Evolutionary conservation across 169 alveolate species (phyloP), one percentile per base, ranked within the genome.

Genomic region (Cryptosporidium sp.): DNA sequence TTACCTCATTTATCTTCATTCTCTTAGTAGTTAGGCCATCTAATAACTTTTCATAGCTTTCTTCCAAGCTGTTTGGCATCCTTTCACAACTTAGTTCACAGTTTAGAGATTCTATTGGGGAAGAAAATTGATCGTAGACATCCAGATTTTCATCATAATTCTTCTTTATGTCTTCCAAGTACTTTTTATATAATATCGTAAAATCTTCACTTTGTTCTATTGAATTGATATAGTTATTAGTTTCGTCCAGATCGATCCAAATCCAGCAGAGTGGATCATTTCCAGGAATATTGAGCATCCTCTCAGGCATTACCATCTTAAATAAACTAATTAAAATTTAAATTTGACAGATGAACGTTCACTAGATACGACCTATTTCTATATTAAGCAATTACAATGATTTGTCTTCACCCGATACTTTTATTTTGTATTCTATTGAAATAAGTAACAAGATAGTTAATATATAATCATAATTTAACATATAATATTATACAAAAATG

Each of bases 191-290:
- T 33, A n/a, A 33, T 12, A n/a, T 7, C 43, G 18, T n/a, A 65
- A 65, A 65, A 3, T 29, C 51, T 16, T 65, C 71, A 33, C 7
- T 26, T 29, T 65, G 52, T 9, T n/a, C 4, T 29, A 3, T 0
- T 37, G 50, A 7, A 29, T 35, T 23, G 1, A 41, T 8, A 58
- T 31, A 4, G 18, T 23, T 9, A 5, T 9, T 8, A 2, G 3
- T 55, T 9, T 26, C 67, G 2, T 8, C 67, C 67, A 55, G 23
- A 7, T 67, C 68, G 1, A 18, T 9, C 89, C 89, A 80, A 21
- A 80, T 1, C 89, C 89, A 80, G 12, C 61, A 41, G 43, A 80
- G 65, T n/a, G 89, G 89, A 80, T 80, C 89, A 41, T 80, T 67
- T 29, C n/a, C 29, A n/a, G 80, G n/a, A 31, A 31, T 26, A 12